Evolutionary conservation across 2,329 filamentous ascomycete species (phyloP).

Genomic region (Chaetomium strumarium): DNA sequence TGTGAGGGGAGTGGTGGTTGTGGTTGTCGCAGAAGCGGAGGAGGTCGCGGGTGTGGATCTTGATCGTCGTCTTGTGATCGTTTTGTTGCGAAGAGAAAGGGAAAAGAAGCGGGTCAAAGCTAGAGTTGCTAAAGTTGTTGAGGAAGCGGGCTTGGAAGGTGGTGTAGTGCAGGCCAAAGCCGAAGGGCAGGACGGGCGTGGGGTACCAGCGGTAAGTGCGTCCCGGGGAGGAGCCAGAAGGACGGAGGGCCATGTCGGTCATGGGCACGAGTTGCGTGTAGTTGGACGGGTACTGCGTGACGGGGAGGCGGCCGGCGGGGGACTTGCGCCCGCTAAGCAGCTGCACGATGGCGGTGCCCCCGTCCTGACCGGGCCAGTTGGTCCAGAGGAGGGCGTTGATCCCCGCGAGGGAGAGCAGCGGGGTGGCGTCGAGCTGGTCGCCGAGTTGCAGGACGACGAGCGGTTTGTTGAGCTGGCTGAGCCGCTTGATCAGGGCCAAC

Average conservation of each 20-base stretch:
- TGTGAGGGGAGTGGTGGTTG: no score
- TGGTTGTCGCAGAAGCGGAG: neutral
- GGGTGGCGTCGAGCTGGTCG: constrained; percentile 44
- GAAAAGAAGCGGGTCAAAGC: neutral
- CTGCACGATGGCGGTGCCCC: constrained; percentile 49
- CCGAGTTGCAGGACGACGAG: constrained; percentile 47
- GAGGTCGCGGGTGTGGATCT: no score
- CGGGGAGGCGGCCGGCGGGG: constrained; percentile 49
- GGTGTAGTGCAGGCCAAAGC: constrained; percentile 54
- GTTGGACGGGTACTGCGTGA: constrained; percentile 49
- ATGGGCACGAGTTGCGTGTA: constrained; percentile 47
- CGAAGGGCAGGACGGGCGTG: constrained; percentile 44
- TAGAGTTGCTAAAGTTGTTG: neutral
- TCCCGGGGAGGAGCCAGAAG: constrained; percentile 40
- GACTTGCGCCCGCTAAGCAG: constrained; percentile 45
- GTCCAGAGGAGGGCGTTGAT: constrained; percentile 51
- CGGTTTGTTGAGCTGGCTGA: constrained; percentile 41
- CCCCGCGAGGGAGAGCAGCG: constrained; percentile 41
- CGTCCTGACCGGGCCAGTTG: constrained; percentile 55
- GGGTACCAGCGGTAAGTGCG: constrained; percentile 56
- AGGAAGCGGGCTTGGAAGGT: constrained; percentile 33
- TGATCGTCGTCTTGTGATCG: no score
- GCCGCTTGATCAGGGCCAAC: constrained; percentile 41
- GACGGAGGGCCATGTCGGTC: constrained; percentile 52
- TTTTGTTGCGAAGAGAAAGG: neutral